Base-by-base conservation (phyloP, 2,329 filamentous ascomycete genomes). In the Penicillium capsulatum region DNA sequence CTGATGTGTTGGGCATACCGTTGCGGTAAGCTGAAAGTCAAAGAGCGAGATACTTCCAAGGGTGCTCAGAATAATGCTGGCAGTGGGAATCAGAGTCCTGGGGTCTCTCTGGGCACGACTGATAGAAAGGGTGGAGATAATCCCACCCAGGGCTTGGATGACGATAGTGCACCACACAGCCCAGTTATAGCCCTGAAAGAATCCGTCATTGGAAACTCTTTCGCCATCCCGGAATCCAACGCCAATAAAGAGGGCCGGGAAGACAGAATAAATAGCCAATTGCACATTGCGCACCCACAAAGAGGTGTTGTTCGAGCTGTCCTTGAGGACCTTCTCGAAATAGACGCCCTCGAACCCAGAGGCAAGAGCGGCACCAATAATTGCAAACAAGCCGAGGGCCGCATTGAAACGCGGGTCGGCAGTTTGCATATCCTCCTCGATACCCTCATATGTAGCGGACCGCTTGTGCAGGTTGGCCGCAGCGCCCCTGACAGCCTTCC, bases 211-310 rank as follows among this genome's bases (percentile, higher is more conserved):
- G 17, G 83, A 76, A 48, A 98, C 89, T 28, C 85, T 83, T 45
- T 82, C 79, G 17, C 91, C 92, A 52, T 98, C 92, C 48, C 88
- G 86, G 68, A 86, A 86, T 2, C 94, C 68, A 4, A 97, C 83
- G 1, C 91, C 92, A 36, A 94, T 75, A 41, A 97, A 80, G 0
- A 96, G 73, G 1, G 90, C 86, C 0, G 91, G 88, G 55, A 96
- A 91, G 1, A 97, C 73, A 1, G 90, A 95, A 69, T 95, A 98
- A 59, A 96, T 86, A 1, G 89, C 90, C 16, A 98, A 72, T 64
- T 98, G 92, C 32, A 96, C 84, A 61, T 97, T 98, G 46, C 92
- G 83, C 30, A 92, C 83, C 92, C 92, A 98, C 10, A 97, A 75
- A 1, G 87, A 91, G 4, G 83, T 83, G 33, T 81, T 76, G 2